Base-by-base conservation (phyloP, 1,139 yeast genomes). In the Candida tropicalis region DNA sequence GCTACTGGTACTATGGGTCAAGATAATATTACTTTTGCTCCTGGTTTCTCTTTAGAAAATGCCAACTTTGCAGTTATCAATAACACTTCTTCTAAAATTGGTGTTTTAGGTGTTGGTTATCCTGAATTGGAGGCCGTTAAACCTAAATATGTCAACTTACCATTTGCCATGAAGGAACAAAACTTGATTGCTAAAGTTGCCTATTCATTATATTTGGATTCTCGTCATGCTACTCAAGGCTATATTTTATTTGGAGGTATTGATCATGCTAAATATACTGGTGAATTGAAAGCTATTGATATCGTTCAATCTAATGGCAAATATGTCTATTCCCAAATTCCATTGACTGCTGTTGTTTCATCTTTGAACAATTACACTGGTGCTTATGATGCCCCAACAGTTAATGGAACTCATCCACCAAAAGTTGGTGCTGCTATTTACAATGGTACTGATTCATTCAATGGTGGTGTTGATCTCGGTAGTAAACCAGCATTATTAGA, bases 171-270 rank as follows among this genome's bases (percentile, higher is more conserved):
- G 65, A 70, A 66, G 52, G 58, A 63, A 39, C 70, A 73, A 40
- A 85, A 85, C 0, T 48, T 67, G 29, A 82, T 81, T 49, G 56
- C 67, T 37, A 68, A 72, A 39, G 65, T 63, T 29, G 72, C 79
- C 10, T 82, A 77, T 58, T 79, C 87, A 4, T 63, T 83, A 39
- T 81, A 75, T 60, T 69, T 82, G 49, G 69, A 73, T 44, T 65
- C 69, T 15, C 48, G 60, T 5, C 64, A 67, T n/a, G 61, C 78
- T 5, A 52, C 57, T n/a, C 44, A 58, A 1, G 86, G 86, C 3
- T 55, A 68, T 11, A 59, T 81, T 33, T 65, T 81, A 35, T 81
- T 81, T 56, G 87, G 87, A 4, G 87, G 79, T 24, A 62, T 79
- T 40, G 87, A 81, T 56, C 65, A 68, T 32, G 75, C 79, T 27